Base-by-base conservation (phyloP, 78 protist genomes). In the Chrysochromulina parva region DNA sequence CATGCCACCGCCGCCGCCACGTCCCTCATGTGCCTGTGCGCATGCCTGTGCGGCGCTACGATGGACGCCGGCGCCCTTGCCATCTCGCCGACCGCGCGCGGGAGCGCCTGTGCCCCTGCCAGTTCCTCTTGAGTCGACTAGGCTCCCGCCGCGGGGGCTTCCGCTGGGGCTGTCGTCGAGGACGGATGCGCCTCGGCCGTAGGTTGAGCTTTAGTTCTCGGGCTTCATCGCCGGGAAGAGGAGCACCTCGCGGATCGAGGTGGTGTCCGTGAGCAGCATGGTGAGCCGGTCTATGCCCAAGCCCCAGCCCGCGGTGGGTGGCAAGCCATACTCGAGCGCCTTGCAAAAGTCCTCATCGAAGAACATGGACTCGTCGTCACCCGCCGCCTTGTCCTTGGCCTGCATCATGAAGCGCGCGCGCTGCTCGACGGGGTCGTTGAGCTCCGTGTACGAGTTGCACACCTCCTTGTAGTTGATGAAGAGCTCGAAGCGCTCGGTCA, bases 171-270 rank as follows among this genome's bases (percentile, higher is more conserved):
- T 38, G 38, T 38, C 38, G 38, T 38, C 38, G 38, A 38, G 0
- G 38, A 38, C 38, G 38, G 38, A 38, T 38, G 0, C 38, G 38
- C 38, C 38, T 38, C 38, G 38, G 38, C 38, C 38, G 38, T 38
- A 38, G 38, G 38, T 38, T 38, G 38, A 38, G 38, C 38, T 38
- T 58, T 58, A 58, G 13, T 58, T 55, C 55, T 48, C n/a, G 4
- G 97, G 97, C 96, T 96, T 96, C 99, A 99, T 98, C 48, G 99
- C 99, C n/a, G 99, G 99, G 99, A 99, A 99, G 59, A 98, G 95
- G n/a, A 98, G 91, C n/a, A 88, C 57, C 53, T 58, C 96, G 96
- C 97, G 98, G 98, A 99, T 99, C 93, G 96, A 97, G 84, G 69
- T 84, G 50, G 93, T 28, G 92, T 97, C 96, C 28, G 99, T 91